Evolutionary conservation across 768 basidiomycete species (phyloP), one percentile per base, ranked within the genome.

Genomic region (Pleurotus pulmonarius): DNA sequence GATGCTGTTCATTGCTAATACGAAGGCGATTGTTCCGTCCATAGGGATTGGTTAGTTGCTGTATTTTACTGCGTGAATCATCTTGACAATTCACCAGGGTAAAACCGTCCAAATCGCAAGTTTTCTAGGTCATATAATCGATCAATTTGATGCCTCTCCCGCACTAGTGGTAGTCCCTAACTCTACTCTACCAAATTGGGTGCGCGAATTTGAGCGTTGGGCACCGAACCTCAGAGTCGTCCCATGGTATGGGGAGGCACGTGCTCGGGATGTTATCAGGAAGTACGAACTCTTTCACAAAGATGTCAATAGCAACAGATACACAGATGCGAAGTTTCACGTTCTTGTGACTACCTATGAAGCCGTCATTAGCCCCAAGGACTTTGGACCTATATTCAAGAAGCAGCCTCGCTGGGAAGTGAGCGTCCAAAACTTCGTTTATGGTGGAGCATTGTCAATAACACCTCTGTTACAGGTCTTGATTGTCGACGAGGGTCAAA

Each of bases 271-370:
- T 25, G 76, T 98, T 46, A 83, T 98, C 68, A 85, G 85, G 66
- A 72, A 81, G 47, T 95, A 85, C 61, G 96, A 98, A 66, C 74
- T 98, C 26, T 85, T 75, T 60, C 91, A 95, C 65, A 69, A 73
- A 26, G 71, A 63, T 9, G 62, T 62, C 11, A 75, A 73, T 25
- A 73, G 72, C 16, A 39, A 11, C 15, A 53, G 25, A 25, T 53
- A 53, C 39, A 83, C 78, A 13, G 77, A 77, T 20, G 78, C 83
- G 22, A 90, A 85, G 67, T 94, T 86, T 45, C 94, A 99, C 67
- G 90, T 98, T 45, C 84, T 98, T 8, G 76, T 99, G 49, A 92
- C 94, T 0, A 98, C 97, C 0, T 98, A 96, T 65, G 95, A 98
- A 63, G 81, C 85, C n/a, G 71, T 96, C 49, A 83, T 82, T 5